Percentiles rank a stretch among this genome's conserved stretches.
These are phyloP conservation scores for Leishmania turanica DNA, from an alignment of 208 protist species.

Conservation along the genomic window DNA sequence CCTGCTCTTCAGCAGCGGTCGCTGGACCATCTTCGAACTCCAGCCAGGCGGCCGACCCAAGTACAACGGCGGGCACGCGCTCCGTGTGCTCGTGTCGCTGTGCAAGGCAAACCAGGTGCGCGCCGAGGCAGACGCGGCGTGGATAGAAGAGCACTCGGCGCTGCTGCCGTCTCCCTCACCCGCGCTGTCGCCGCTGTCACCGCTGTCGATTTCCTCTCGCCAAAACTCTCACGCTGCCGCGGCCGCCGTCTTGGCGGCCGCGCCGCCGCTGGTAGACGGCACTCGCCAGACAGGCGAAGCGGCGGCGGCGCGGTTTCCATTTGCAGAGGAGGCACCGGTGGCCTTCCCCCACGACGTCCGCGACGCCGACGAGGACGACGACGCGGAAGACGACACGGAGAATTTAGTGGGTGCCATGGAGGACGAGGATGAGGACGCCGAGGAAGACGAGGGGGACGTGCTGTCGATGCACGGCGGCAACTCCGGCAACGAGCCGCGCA, in stretches of 20 bases:
- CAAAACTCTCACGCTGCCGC: background rate
- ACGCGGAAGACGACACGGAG: constrained; percentile 9
- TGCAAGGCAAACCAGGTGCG: constrained; percentile 35
- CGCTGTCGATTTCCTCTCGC: background rate
- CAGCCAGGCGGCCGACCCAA: constrained; percentile 56
- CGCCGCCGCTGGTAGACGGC: background rate
- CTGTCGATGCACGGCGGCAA: background rate
- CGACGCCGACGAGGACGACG: background rate
- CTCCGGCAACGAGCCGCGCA: background rate
- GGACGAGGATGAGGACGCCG: constrained; percentile 12
- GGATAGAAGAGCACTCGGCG: constrained; percentile 18
- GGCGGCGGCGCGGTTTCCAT: background rate
- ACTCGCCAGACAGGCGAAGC: background rate
- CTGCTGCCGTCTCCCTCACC: background rate
- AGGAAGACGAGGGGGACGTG: constrained; percentile 1
- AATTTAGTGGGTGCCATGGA: constrained; percentile 11
- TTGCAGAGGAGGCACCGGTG: background rate
- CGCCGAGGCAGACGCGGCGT: constrained; percentile 32
- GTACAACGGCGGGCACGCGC: constrained; percentile 33
- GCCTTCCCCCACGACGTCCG: background rate
- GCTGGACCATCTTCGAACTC: constrained; percentile 81
- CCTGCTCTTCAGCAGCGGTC: constrained; percentile 73
- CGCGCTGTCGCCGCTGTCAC: background rate
- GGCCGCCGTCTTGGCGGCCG: background rate
- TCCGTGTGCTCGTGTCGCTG: constrained; percentile 60